Base-by-base conservation (phyloP, 805 yeast species). In the Henningerozyma blattae region DNA sequence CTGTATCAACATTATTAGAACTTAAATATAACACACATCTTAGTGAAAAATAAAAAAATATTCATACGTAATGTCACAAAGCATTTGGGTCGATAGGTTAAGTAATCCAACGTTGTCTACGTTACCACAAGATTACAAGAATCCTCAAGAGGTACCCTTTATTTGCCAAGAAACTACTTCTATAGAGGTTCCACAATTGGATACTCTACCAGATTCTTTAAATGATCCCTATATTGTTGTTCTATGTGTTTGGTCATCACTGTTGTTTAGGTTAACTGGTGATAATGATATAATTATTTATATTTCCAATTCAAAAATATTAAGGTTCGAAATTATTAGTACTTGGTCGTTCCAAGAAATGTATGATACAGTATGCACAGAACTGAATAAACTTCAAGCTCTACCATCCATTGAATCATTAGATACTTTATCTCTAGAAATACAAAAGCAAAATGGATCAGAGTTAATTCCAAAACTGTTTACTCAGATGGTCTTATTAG, bases 241-340 rank as follows among this genome's bases (percentile, higher is more conserved):
- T 0, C 63, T 84, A 40, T 63, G 94, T 14, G 71, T 71, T 1
- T 82, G 77, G 59, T 72, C 79, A 17, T 73, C 79, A 1, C 65
- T 89, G 37, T 67, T 84, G 26, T 78, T 71, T 57, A 68, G 97
- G 50, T 63, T 84, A 31, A 80, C 95, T 2, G 97, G 96, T 17
- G 97, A 89, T 54, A 96, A 89, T 44, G 96, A 89, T 48, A 77
- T 91, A 33, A 77, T 80, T n/a, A 61, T 89, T 40, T 86, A 78
- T 44, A 56, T 68, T 18, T 45, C 58, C 3, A 56, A 56, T 5
- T 50, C 59, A 27, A 59, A 62, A 43, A 75, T 83, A 14, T 52
- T 84, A 18, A 68, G 95, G 48, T 61, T 81, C 30, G 62, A 62
- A 22, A 61, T 85, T 27, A 68, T 72, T 33, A 73, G 82, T 22